These are phyloP conservation scores for Plantago ovata DNA, from an alignment of 257 asterid species.

Conservation along the genomic window DNA sequence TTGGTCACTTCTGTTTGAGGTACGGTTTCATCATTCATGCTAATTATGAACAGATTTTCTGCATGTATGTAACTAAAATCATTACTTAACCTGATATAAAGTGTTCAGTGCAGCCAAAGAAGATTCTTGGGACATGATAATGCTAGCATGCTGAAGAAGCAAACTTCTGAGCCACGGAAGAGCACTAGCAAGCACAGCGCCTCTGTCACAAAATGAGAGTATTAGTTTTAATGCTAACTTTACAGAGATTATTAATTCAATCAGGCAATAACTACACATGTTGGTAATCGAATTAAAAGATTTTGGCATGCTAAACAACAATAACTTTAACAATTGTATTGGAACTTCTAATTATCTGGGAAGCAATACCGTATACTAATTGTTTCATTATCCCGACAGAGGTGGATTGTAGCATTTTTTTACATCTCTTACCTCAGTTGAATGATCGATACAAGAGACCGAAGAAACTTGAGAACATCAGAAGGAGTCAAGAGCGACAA, in stretches of 20 bases:
- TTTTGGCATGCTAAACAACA: neutral
- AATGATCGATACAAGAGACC: conserved; percentile 62
- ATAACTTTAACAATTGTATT: neutral
- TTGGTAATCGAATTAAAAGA: neutral
- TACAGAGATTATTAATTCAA: conserved; percentile 2
- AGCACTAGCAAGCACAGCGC: conserved; percentile 86
- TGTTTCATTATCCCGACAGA: neutral
- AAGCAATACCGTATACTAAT: neutral
- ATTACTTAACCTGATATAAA: conserved; percentile 72
- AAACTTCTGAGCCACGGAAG: conserved; percentile 87
- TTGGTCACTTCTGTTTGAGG: too few relatives aligned
- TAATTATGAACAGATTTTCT: too few relatives aligned
- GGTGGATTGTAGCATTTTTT: neutral
- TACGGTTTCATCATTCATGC: too few relatives aligned
- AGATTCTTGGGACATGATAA: conserved; percentile 89
- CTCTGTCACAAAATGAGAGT: conserved; percentile 43
- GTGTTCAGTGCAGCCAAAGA: conserved; percentile 73
- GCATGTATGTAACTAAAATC: neutral
- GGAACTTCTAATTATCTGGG: neutral
- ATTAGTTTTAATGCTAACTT: conserved; percentile 2
- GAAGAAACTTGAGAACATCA: conserved; percentile 77
- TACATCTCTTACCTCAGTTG: conserved; percentile 51
- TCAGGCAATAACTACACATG: neutral
- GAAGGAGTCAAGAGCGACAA: conserved; percentile 66
- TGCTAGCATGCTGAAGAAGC: conserved; percentile 82